Evolutionary conservation across 176 grass and related monocot genomes (phyloP).

Genomic region (Hyparrhenia diplandra): DNA sequence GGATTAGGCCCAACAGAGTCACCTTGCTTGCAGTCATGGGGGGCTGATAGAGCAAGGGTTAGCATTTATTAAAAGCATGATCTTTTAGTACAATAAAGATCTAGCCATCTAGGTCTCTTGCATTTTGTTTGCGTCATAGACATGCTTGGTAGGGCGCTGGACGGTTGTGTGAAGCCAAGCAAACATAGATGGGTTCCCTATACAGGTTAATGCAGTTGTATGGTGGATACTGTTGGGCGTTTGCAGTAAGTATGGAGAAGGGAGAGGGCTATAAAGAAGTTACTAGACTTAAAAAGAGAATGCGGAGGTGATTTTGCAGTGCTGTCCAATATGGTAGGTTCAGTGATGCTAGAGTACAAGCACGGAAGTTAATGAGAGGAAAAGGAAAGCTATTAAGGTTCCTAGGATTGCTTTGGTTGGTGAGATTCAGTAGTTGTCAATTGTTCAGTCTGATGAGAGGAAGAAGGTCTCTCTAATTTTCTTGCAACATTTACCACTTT

Average conservation of each 20-base stretch:
- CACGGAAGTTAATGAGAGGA: conserved; percentile 38
- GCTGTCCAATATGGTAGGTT: conserved; percentile 55
- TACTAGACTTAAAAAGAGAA: neutral
- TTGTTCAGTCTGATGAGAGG: neutral
- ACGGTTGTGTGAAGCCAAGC: too few relatives aligned
- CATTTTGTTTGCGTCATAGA: too few relatives aligned
- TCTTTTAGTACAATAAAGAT: too few relatives aligned
- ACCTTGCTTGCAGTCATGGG: conserved; percentile 34
- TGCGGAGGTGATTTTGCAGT: conserved; percentile 56
- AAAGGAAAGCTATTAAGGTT: conserved; percentile 34
- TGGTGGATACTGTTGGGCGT: too few relatives aligned
- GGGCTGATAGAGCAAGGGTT: neutral
- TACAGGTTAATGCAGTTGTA: too few relatives aligned
- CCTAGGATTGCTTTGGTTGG: conserved; percentile 49
- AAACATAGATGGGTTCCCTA: too few relatives aligned
- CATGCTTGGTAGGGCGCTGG: too few relatives aligned
- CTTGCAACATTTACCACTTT: neutral
- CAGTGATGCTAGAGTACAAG: conserved; percentile 46
- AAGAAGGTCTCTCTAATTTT: neutral
- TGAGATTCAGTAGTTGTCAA: conserved; percentile 2
- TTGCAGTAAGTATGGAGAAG: too few relatives aligned
- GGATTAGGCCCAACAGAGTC: conserved; percentile 28
- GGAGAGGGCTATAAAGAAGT: too few relatives aligned
- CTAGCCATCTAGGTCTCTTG: too few relatives aligned
- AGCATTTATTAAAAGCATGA: too few relatives aligned